A percentile compares a stretch with the other conserved stretches of the same genome.
These are phyloP conservation scores for Trichaptum fuscoviolaceum DNA, from an alignment of 768 basidiomycete species.

Conservation along the genomic window DNA sequence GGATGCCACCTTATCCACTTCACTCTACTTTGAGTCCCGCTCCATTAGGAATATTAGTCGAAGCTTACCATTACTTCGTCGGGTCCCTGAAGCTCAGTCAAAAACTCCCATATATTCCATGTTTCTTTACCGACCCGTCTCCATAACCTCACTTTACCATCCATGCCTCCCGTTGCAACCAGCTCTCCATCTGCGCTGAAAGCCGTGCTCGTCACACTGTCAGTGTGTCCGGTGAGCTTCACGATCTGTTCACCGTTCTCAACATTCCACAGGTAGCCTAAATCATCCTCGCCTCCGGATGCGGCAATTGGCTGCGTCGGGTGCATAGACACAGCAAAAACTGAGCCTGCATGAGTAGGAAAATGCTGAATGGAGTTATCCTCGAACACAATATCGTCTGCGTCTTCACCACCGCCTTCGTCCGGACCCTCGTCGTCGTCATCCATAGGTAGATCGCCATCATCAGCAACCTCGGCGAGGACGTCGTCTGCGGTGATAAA, in stretches of 20 bases:
- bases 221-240: conserved; percentile 87
- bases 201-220: conserved; percentile 74
- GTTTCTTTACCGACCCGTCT: conserved; percentile 70
- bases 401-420: conserved; percentile 29
- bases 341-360: conserved; percentile 62
- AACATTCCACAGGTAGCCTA: conserved; percentile 91
- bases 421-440: conserved; percentile 53
- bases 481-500: conserved; percentile 67
- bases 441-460: conserved; percentile 68
- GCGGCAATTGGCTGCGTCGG: conserved; percentile 78
- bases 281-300: conserved; percentile 93
- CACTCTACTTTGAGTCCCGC: conserved; percentile 9
- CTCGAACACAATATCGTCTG: conserved; percentile 29
- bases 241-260: conserved; percentile 69
- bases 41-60: conserved; percentile 6
- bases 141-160: conserved; percentile 92
- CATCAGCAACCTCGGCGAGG: conserved; percentile 56
- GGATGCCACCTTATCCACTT: conserved; percentile 98
- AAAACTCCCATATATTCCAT: conserved; percentile 86
- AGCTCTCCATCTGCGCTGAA: conserved; percentile 91
- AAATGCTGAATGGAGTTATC: conserved; percentile 72
- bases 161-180: conserved; percentile 97
- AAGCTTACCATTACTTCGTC: conserved; percentile 87
- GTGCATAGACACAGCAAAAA: conserved; percentile 82
- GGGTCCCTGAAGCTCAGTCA: conserved; percentile 88